Percentiles rank a stretch among this genome's conserved stretches.
phyloP scores from a whole-genome alignment of 805 yeast genomes.

The Monosporozyma yasuniensis region DNA sequence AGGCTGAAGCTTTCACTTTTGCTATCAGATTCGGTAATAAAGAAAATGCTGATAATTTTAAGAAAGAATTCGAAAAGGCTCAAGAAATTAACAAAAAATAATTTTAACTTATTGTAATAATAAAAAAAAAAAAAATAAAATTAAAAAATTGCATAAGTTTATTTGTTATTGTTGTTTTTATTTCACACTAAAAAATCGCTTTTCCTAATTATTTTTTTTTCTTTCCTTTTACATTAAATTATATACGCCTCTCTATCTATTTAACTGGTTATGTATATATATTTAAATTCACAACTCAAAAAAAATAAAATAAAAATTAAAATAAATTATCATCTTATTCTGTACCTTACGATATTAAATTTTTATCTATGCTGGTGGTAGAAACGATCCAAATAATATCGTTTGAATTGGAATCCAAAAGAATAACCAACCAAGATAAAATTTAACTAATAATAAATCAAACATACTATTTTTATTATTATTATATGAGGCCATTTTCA shows the following conservation, averaged over 20 bases:
- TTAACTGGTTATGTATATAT: no score
- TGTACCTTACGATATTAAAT: no score
- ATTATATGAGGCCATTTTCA: slow-evolving; percentile 10
- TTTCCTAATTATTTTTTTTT: neutral
- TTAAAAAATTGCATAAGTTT: no score
- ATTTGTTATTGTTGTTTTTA: no score
- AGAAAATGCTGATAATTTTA: slow-evolving; percentile 92
- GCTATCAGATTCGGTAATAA: slow-evolving; percentile 91
- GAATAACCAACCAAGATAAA: slow-evolving; percentile 41
- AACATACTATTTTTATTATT: slow-evolving; percentile 5
- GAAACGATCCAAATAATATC: slow-evolving; percentile 64
- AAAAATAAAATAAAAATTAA: neutral
- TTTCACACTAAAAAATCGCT: no score
- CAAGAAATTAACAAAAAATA: slow-evolving; percentile 54
- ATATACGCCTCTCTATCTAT: no score
- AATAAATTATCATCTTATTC: no score
- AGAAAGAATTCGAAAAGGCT: slow-evolving; percentile 83
- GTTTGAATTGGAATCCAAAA: slow-evolving; percentile 66
- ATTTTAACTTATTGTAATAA: neutral
- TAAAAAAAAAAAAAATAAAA: neutral
- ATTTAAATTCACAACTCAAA: neutral
- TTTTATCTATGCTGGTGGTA: slow-evolving; percentile 78
- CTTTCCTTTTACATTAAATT: neutral
- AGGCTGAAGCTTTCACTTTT: slow-evolving; percentile 89
- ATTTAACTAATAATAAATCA: slow-evolving; percentile 25